Evolutionary conservation across 345 rosid genomes (phyloP), one percentile per base, ranked within the genome.

Genomic region (Geranium brycei): DNA sequence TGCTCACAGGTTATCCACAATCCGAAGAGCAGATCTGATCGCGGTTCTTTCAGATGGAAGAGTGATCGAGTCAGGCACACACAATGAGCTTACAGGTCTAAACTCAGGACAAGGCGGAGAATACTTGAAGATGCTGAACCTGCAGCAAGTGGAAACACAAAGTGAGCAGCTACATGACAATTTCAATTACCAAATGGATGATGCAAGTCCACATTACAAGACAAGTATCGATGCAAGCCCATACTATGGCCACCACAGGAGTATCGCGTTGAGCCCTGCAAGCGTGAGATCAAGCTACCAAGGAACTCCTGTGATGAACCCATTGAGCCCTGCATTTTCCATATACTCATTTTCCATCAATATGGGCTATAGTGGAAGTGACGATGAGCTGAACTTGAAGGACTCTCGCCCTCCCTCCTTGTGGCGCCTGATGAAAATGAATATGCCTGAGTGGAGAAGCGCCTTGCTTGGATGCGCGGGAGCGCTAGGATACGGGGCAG

Each of bases 1-100:
- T 69, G 88, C 91, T 14, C 91, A 83, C 59, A 81, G 85, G n/a
- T 81, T 86, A 14, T 74, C 82, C 31, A 83, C 87, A 68, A 77
- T 83, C 58, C 73, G 79, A 61, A 60, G 70, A 17, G 87, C 85
- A 14, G 77, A 75, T 59, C 65, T 75, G 51, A 81, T 86, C 59
- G 73, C 72, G n/a, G 88, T 86, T 66, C 72, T 86, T 66, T 77
- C 69, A 73, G 79, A 73, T 31, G 88, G 91, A 19, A 79, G 73
- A 77, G 81, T 86, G 6, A 55, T 77, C 17, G 91, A 86, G 76
- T 77, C 87, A 18, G 91, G 91, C 14, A 72, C 87, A 11, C 88
- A 83, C 66, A 60, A 77, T 41, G 78, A 83, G 69, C 72, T 86
- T 17, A 80, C 75, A 65, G 74, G 62, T 71, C 66, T 17, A 17